These are phyloP conservation scores for Russula abietina DNA, from an alignment of 768 basidiomycete species.

Conservation along the genomic window DNA sequence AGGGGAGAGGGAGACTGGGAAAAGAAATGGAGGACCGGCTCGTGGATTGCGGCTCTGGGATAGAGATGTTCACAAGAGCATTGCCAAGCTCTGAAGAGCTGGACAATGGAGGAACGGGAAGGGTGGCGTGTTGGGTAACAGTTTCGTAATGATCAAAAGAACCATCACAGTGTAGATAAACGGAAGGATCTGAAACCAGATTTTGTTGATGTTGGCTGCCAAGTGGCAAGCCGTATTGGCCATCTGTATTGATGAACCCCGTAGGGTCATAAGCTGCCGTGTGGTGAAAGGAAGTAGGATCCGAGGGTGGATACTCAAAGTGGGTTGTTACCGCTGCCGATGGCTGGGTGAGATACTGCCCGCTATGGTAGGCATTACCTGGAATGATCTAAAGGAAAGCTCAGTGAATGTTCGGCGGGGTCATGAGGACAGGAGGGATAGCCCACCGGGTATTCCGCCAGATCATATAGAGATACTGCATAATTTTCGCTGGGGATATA, in stretches of 20 bases:
- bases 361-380: background rate
- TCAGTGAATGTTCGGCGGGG: conserved; percentile 3
- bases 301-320: conserved; percentile 10
- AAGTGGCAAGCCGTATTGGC: background rate
- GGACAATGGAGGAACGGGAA: conserved; percentile 2
- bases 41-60: conserved; percentile 1
- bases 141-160: background rate
- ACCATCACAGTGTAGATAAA: conserved; percentile 1
- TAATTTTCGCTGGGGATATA: conserved; percentile 10
- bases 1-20: conserved; percentile 1
- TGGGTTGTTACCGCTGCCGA: background rate
- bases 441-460: conserved; percentile 21
- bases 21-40: conserved; percentile 3
- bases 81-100: conserved; percentile 21
- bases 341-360: background rate
- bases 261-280: background rate
- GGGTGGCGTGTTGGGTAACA: background rate
- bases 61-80: conserved; percentile 14
- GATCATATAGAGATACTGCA: conserved; percentile 13
- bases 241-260: conserved; percentile 1
- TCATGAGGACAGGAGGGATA: background rate
- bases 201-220: conserved; percentile 9
- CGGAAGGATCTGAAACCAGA: background rate
- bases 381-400: conserved; percentile 1
- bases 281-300: conserved; percentile 7